A percentile compares a stretch with the other conserved stretches of the same genome.
Evolutionary conservation across 2,329 filamentous ascomycete species (phyloP).

Genomic region (Helicocarpus griseus): DNA sequence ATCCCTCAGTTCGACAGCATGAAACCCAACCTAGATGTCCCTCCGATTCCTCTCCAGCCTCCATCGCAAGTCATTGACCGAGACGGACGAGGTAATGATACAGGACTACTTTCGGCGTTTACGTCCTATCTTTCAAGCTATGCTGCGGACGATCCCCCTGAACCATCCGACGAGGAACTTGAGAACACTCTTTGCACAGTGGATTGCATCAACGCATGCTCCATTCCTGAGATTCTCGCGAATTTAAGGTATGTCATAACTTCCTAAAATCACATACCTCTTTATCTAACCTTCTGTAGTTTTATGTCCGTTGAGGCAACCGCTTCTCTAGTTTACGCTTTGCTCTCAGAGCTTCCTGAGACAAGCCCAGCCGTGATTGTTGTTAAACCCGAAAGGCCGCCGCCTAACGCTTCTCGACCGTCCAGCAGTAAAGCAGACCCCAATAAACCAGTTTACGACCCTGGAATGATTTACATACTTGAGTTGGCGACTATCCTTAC

Average conservation of each 20-base stretch:
- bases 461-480: slow-evolving; percentile 77
- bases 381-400: slow-evolving; percentile 75
- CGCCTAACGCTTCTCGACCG: slow-evolving; percentile 46
- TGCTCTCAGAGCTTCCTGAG: slow-evolving; percentile 80
- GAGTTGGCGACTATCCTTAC: slow-evolving; percentile 80
- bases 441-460: slow-evolving; percentile 64
- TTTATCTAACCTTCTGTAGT: slow-evolving; percentile 31
- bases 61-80: slow-evolving; percentile 90
- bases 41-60: slow-evolving; percentile 77
- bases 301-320: slow-evolving; percentile 52
- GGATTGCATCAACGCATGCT: slow-evolving; percentile 86
- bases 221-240: slow-evolving; percentile 68
- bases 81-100: slow-evolving; percentile 65
- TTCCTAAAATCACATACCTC: slow-evolving; percentile 4
- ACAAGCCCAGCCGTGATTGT: slow-evolving; percentile 70
- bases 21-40: slow-evolving; percentile 58
- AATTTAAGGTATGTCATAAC: slow-evolving; percentile 57
- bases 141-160: slow-evolving; percentile 91
- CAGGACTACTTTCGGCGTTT: slow-evolving; percentile 84
- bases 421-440: slow-evolving; percentile 50
- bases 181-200: slow-evolving; percentile 92
- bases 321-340: slow-evolving; percentile 56
- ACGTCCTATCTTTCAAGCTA: slow-evolving; percentile 98
- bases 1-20: slow-evolving; percentile 70
- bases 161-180: slow-evolving; percentile 92